Conservation (phyloP, 1,284 basidiomycete genomes). For the Cryptococcus sp. region DNA sequence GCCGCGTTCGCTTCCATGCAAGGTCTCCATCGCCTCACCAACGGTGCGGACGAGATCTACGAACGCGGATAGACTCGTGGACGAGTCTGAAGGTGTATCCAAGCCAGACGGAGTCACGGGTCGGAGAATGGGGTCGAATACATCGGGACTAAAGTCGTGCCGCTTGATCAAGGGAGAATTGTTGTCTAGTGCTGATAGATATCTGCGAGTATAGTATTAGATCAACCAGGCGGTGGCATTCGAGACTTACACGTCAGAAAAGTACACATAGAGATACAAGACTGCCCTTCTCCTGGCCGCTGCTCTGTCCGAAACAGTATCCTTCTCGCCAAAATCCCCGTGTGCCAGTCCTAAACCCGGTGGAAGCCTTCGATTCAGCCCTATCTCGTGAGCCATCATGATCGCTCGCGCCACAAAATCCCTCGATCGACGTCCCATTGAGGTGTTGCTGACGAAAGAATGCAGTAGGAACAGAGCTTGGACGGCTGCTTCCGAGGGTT, state of each 20-base stretch:
- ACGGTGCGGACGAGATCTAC: conserved; percentile 22
- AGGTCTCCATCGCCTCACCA: conserved; percentile 13
- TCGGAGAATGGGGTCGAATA: conserved; percentile 16
- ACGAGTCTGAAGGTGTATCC: conserved; percentile 13
- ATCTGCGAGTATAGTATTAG: conserved; percentile 1
- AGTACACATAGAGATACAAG: conserved; percentile 29
- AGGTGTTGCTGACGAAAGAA: conserved; percentile 25
- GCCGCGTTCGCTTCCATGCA: conserved; percentile 8
- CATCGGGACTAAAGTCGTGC: conserved; percentile 19
- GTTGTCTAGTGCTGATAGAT: conserved; percentile 23
- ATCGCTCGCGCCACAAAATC: conserved; percentile 27
- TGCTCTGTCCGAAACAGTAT: conserved; percentile 1
- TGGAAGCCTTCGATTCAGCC: conserved; percentile 20
- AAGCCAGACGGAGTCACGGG: conserved; percentile 9
- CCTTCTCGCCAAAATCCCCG: background rate
- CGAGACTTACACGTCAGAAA: conserved; percentile 26
- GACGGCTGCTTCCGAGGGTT: conserved; percentile 21
- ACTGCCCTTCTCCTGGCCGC: conserved; percentile 14
- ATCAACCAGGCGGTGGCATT: background rate
- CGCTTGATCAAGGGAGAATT: conserved; percentile 24
- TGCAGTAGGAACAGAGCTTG: conserved; percentile 25
- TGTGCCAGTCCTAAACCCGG: conserved; percentile 1
- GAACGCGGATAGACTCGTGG: conserved; percentile 18
- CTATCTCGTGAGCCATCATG: conserved; percentile 28
- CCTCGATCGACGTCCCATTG: conserved; percentile 21